Base-by-base conservation (phyloP, 2,329 filamentous ascomycete species). In the Penicillium vulpinum region DNA sequence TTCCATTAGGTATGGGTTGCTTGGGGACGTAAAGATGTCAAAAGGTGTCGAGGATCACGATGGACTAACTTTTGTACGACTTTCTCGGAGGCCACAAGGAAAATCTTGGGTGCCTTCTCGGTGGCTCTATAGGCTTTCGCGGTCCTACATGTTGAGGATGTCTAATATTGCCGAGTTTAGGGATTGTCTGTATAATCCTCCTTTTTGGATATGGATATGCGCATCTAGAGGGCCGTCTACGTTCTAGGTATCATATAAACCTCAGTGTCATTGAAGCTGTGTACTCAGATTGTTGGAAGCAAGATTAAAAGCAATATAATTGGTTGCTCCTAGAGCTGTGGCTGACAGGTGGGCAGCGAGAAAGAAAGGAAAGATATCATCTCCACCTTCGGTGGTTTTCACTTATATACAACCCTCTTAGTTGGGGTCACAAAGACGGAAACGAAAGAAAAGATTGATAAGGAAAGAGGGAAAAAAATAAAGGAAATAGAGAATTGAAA, bases 401-500 rank as follows among this genome's bases (percentile, higher is more conserved):
- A 18, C 15, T 26, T 54, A 43, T 54, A 43, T 54, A 54, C 52
- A 43, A 50, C 45, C 18, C 31, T 21, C 11, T 18, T 24, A 16
- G 13, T n/a, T 16, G 28, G 24, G 16, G 22, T 18, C 6, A 47
- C 18, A 9, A 33, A 46, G 18, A 52, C 8, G 29, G 29, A 24
- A 29, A 46, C 26, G 22, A 33, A 11, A 38, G 5, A 45, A 22
- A 29, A 39, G 29, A 24, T 28, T 43, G 18, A 28, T 7, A 48
- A 38, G 21, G 43, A 28, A 33, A 48, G 2, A 39, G 28, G 4
- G 5, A 5, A 40, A 40, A 29, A n/a, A 21, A 26, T 4, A 26
- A 39, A 8, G 39, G 22, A n/a, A 3, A 24, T 22, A 33, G 38
- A 43, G 15, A 33, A 33, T 13, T 5, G 13, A 50, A 35, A 31